phyloP scores from a whole-genome alignment of 129 eudicot species.

The Apium graveolens region DNA sequence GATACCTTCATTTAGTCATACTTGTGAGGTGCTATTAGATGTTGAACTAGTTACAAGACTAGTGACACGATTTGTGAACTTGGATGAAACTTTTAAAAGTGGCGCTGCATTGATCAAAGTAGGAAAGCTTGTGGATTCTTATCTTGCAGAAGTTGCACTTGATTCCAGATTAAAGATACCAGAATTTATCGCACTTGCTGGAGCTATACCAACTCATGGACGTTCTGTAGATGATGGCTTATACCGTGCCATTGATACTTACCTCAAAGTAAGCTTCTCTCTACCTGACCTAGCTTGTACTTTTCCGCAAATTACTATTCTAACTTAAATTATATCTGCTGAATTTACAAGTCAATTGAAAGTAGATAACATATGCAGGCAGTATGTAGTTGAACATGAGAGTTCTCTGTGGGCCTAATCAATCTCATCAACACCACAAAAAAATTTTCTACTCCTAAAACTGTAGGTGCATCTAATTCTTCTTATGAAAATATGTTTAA shows the following conservation, averaged over 20 bases:
- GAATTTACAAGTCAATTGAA: not conserved
- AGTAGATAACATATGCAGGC: not conserved
- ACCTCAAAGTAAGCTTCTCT: constrained; percentile 52
- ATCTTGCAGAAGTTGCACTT: constrained; percentile 79
- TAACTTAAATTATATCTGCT: not conserved
- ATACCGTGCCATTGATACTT: constrained; percentile 86
- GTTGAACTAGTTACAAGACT: constrained; percentile 48
- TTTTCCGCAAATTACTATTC: not conserved
- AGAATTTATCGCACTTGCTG: constrained; percentile 64
- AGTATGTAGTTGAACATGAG: not conserved
- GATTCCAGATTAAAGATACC: constrained; percentile 41
- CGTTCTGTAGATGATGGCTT: constrained; percentile 66
- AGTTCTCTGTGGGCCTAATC: not conserved
- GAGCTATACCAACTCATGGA: constrained; percentile 57
- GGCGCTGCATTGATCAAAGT: constrained; percentile 66
- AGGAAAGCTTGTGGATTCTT: constrained; percentile 60
- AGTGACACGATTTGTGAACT: constrained; percentile 45
- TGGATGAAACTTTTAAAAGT: constrained; percentile 35
- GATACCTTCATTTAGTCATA: constrained; percentile 80
- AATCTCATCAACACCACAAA: not conserved
- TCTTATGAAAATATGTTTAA: no score
- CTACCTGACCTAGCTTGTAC: not conserved
- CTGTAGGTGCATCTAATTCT: not conserved
- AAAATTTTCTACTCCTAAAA: not conserved
- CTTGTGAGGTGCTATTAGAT: constrained; percentile 47